These are phyloP conservation scores for Leishmania tarentolae DNA, from an alignment of 208 protist genomes.

Conservation along the genomic window DNA sequence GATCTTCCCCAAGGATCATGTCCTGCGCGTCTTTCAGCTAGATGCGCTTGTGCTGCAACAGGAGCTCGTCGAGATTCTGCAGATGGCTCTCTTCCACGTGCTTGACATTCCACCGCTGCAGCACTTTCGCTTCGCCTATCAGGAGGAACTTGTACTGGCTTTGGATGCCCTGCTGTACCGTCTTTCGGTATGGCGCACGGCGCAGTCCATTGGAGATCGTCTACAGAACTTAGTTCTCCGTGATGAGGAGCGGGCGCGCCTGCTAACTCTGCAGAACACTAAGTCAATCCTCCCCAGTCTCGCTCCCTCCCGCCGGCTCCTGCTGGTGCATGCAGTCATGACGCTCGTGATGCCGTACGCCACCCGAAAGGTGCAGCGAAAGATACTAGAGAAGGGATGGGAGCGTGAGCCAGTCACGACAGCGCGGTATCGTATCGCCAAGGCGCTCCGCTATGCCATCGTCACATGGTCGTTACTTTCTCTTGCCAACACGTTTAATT, in stretches of 20 bases:
- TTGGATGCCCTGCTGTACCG: conserved; percentile 74
- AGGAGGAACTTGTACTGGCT: conserved; percentile 79
- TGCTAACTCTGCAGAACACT: conserved; percentile 43
- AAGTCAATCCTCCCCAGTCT: conserved; percentile 68
- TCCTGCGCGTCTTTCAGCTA: conserved; percentile 85
- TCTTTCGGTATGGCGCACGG: conserved; percentile 69
- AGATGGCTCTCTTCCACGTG: conserved; percentile 57
- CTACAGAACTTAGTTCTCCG: conserved; percentile 86
- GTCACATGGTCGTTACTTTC: conserved; percentile 65
- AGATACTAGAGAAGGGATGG: conserved; percentile 80
- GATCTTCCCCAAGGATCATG: conserved; percentile 70
- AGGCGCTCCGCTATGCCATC: conserved; percentile 47
- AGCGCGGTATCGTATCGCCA: conserved; percentile 38
- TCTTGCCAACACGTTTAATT: conserved; percentile 84
- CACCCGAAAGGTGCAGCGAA: conserved; percentile 72
- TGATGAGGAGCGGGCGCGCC: conserved; percentile 66
- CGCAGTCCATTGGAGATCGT: conserved; percentile 79
- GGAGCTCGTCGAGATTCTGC: conserved; percentile 84
- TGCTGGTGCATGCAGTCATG: conserved; percentile 76
- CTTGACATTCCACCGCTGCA: conserved; percentile 69
- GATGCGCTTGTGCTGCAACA: conserved; percentile 71
- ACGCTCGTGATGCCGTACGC: conserved; percentile 79
- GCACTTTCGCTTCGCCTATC: conserved; percentile 72
- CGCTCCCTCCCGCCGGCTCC: conserved; percentile 54
- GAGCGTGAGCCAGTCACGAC: conserved; percentile 40